Percentiles rank a stretch among this genome's conserved stretches.
phyloP scores from a whole-genome alignment of 371 early-diverging fungal genomes.

The Mucor piriformis region DNA sequence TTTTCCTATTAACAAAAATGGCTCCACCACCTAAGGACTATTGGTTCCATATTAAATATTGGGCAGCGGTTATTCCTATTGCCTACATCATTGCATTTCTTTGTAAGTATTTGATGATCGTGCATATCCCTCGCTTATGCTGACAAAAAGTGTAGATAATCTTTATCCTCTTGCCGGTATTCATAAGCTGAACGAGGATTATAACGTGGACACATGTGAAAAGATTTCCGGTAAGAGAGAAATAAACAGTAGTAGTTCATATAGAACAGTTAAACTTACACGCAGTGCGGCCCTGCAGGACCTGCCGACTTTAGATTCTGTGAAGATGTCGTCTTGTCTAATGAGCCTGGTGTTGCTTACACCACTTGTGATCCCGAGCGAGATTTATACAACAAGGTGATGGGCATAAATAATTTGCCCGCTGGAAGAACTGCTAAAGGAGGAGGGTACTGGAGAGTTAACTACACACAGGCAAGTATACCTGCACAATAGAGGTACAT shows the following conservation, averaged over 20 bases:
- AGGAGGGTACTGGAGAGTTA: constrained; percentile 37
- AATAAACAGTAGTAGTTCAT: too few species aligned
- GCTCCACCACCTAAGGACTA: constrained; percentile 4
- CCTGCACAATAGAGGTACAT: too few species aligned
- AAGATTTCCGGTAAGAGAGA: constrained; percentile 22
- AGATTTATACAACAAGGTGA: constrained; percentile 27
- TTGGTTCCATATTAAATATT: constrained; percentile 27
- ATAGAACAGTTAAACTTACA: background rate
- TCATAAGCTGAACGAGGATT: constrained; percentile 1
- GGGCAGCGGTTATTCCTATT: constrained; percentile 10
- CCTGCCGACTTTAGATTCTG: constrained; percentile 33
- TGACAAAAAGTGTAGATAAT: background rate
- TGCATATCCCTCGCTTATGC: background rate
- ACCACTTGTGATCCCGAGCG: constrained; percentile 39
- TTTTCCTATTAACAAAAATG: constrained; percentile 3
- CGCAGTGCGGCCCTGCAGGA: constrained; percentile 25
- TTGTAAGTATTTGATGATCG: constrained; percentile 9
- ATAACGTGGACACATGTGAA: constrained; percentile 19
- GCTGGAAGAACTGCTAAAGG: constrained; percentile 8
- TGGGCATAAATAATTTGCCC: constrained; percentile 22
- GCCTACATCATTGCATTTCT: constrained; percentile 13
- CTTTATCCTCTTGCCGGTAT: constrained; percentile 11
- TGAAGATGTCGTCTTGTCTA: constrained; percentile 33
- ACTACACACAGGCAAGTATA: constrained; percentile 27
- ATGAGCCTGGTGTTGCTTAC: constrained; percentile 33